Base-by-base conservation (phyloP, 1,139 yeast species). In the Entelexis sorbosivorans region DNA sequence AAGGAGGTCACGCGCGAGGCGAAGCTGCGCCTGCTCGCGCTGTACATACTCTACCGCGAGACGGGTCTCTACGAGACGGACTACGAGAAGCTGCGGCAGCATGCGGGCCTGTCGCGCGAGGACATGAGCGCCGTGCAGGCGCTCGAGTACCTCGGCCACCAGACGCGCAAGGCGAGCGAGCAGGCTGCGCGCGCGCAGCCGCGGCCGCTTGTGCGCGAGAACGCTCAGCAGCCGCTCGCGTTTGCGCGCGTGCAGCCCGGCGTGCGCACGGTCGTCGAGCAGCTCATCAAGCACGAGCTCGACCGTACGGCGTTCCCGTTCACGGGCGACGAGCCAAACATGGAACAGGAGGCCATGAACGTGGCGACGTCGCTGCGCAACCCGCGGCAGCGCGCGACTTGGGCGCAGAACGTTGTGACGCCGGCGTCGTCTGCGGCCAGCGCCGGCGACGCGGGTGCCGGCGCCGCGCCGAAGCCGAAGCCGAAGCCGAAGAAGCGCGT, bases 11-110 rank as follows among this genome's bases (percentile, higher is more conserved):
- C 70, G 26, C 70, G 73, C 22, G 73, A 75, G 45, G 93, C 87
- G 61, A 86, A 86, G 63, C 72, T 87, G 58, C 75, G 98, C 56
- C 71, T 85, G 43, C 76, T 91, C n/a, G 71, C 86, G 31, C 69
- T 84, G 5, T 91, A 91, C 66, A 83, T 89, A 1, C 66, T 88
- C 38, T 84, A 81, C 65, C 74, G 97, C 58, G 91, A 93, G 5
- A 26, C 49, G 4, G 98, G 99, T 0, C 70, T 91, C 29, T 73
- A 86, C 17, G 82, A 81, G 59, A 65, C 73, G 9, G 99, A 91
- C 69, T 78, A 83, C 58, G 68, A 71, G 49, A 88, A 91, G 62
- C 68, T 91, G 43, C 75, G 81, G 45, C 69, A 73, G 50, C 93
- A 89, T 61, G 77, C 85, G 47, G 84, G 82, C 0, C 76, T 86